A percentile compares a stretch with the other conserved stretches of the same genome.
Evolutionary conservation across 2,329 filamentous ascomycete genomes (phyloP).

Genomic region (Pseudopyricularia cyperi): DNA sequence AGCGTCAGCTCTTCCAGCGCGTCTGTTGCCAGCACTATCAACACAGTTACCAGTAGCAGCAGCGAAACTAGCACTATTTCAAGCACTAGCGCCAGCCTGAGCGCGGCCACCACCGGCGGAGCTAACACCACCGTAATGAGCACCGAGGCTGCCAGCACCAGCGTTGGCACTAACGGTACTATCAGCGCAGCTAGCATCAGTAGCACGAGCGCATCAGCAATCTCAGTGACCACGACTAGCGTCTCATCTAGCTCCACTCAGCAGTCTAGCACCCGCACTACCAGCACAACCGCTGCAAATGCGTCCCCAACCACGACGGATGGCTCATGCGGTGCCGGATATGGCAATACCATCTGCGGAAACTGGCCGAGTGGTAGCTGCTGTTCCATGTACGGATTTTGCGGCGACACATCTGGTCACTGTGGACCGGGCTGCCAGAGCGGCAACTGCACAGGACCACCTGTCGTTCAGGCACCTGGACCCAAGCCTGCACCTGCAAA

Average conservation of each 20-base stretch:
- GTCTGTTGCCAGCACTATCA: not conserved
- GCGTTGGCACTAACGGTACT: no score
- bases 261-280: not conserved
- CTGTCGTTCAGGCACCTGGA: not conserved
- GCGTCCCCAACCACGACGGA: not conserved
- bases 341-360: not conserved
- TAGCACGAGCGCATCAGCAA: not conserved
- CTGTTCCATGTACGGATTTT: constrained; percentile 4
- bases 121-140: not conserved
- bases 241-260: not conserved
- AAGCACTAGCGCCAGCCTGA: not conserved
- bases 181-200: not conserved
- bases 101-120: not conserved
- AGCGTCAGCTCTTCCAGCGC: no score
- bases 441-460: constrained; percentile 1
- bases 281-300: not conserved
- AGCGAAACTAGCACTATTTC: not conserved
- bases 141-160: no score
- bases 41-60: not conserved
- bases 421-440: constrained; percentile 3
- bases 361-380: not conserved
- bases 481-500: constrained; percentile 3
- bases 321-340: not conserved
- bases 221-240: not conserved
- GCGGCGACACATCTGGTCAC: not conserved